Conservation (phyloP, 2,329 filamentous ascomycete genomes). For the Colletotrichum chlorophyti region DNA sequence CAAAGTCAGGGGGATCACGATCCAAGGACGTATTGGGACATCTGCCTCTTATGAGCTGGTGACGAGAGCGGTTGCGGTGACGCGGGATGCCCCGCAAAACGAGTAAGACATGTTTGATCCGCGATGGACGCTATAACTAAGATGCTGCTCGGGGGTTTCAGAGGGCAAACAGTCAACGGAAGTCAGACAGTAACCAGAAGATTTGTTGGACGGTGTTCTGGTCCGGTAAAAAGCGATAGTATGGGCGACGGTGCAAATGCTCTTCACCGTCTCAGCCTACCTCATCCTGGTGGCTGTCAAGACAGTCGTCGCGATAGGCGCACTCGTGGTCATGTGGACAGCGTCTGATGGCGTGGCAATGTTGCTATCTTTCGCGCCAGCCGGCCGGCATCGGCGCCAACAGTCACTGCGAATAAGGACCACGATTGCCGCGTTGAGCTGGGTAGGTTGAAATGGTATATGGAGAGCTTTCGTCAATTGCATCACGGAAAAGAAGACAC, state of each 20-base stretch:
- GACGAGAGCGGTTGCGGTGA: slow-evolving; percentile 59
- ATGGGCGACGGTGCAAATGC: not conserved
- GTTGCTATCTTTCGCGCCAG: slow-evolving; percentile 34
- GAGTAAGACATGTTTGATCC: slow-evolving; percentile 55
- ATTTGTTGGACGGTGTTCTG: not conserved
- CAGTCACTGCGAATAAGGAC: slow-evolving; percentile 35
- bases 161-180: not conserved
- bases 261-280: not conserved
- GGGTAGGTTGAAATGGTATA: not conserved
- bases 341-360: slow-evolving; percentile 37
- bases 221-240: not conserved
- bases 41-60: slow-evolving; percentile 62
- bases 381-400: slow-evolving; percentile 33
- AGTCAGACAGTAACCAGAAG: not conserved
- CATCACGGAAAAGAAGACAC: not conserved
- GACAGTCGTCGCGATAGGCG: slow-evolving; percentile 35
- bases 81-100: slow-evolving; percentile 56
- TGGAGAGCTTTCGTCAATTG: not conserved
- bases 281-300: slow-evolving; percentile 31
- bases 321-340: slow-evolving; percentile 35
- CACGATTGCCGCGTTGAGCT: not conserved
- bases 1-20: slow-evolving; percentile 53
- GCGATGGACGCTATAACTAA: slow-evolving; percentile 58
- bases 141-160: slow-evolving; percentile 50
- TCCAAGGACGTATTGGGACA: slow-evolving; percentile 56